Evolutionary conservation across 1,284 basidiomycete genomes (phyloP), one percentile per base, ranked within the genome.

Genomic region (Ceratobasidium theobromae): DNA sequence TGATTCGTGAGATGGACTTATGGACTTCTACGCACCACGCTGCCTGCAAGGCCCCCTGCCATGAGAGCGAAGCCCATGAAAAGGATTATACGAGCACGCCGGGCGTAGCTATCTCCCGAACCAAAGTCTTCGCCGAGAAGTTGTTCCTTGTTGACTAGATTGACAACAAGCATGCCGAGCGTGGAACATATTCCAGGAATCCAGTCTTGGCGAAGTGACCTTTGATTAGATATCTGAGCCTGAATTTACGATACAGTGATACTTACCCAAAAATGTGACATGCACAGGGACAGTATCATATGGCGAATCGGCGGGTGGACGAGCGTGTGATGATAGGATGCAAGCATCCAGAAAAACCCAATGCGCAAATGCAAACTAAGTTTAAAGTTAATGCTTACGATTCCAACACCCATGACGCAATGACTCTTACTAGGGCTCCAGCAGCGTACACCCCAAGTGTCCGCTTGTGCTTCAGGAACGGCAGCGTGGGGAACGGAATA

Each of bases 321-420:
- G 86, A 0, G 89, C 87, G 72, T 93, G 91, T 28, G 88, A 85
- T 27, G 94, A 97, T 62, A 95, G 82, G 67, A 97, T 88, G 43
- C 89, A 87, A 18, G 96, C 96, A 73, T 98, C 96, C 68, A 98
- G 82, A 77, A 98, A 94, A n/a, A 91, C 84, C 92, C 95, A 98
- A 79, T 91, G 94, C 25, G 93, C 93, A 32, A 96, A 78, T 1
- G 94, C 91, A 76, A 98, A 98, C 93, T 93, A 72, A 30, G 25
- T 25, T 16, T 11, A 57, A 33, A 45, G 58, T 52, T 46, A 23
- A 11, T 43, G 11, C 21, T 41, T 32, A 45, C 38, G 18, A 43
- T 35, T 38, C 51, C 28, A 46, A 46, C 35, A 32, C 66, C 33
- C 16, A 28, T 53, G 45, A 62, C 53, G 66, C 49, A 49, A 52